Conservation (phyloP, 495 filamentous ascomycete species). For the Tuber magnatum region DNA sequence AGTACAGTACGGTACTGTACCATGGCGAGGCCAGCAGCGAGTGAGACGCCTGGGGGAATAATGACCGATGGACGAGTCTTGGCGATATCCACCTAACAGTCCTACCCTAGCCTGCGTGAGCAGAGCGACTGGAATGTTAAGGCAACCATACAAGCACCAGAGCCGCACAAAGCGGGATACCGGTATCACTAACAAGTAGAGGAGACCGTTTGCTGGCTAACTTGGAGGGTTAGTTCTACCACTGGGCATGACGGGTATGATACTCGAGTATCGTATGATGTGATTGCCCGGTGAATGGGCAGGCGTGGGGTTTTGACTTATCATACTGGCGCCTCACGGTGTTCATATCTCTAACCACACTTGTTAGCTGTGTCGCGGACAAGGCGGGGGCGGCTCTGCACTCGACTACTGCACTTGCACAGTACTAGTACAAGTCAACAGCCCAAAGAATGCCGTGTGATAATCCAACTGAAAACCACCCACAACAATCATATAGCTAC, state of each 20-base stretch:
- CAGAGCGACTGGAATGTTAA: neutral
- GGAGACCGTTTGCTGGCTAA: no score
- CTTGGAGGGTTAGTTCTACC: neutral
- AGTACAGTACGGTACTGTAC: no score
- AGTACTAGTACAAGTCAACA: neutral
- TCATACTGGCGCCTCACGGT: neutral
- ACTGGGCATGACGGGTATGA: neutral
- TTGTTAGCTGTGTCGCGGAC: neutral
- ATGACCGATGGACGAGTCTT: neutral
- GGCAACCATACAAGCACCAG: neutral
- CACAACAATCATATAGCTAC: neutral
- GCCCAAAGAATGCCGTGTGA: neutral
- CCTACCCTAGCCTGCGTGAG: neutral
- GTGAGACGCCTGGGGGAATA: no score
- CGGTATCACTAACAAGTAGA: neutral
- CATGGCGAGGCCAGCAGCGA: neutral
- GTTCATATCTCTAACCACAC: neutral
- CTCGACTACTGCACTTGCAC: neutral
- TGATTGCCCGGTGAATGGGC: neutral
- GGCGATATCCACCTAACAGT: neutral
- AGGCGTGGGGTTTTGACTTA: neutral
- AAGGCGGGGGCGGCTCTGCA: neutral
- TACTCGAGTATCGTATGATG: no score
- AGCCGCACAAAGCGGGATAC: neutral
- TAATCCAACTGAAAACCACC: neutral